These are phyloP conservation scores for Oxytropis ochrocephala DNA, from an alignment of 306 rosid genomes.

Conservation along the genomic window DNA sequence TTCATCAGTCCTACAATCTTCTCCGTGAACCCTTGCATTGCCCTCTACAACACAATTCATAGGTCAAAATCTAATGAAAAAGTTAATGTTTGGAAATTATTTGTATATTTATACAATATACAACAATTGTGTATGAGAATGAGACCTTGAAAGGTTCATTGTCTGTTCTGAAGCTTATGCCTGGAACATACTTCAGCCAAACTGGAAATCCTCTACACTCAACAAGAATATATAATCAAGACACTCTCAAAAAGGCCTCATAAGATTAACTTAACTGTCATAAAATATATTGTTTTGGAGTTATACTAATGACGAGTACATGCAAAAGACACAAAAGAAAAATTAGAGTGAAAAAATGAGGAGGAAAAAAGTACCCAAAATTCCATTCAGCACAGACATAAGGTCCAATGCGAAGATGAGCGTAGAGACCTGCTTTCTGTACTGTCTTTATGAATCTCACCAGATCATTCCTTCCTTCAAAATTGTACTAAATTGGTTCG, in stretches of 20 bases:
- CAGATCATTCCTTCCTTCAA: constrained; percentile 85
- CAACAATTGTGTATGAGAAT: background rate
- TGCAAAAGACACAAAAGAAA: background rate
- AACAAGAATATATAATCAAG: background rate
- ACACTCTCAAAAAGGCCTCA: too few species aligned
- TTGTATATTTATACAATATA: too few species aligned
- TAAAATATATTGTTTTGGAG: background rate
- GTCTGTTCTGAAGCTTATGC: constrained; percentile 97
- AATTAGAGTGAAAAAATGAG: background rate
- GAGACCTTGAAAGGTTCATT: constrained; percentile 96
- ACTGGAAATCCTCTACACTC: constrained; percentile 91
- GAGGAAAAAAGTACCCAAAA: constrained; percentile 59
- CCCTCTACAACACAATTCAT: constrained; percentile 56
- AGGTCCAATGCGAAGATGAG: constrained; percentile 97
- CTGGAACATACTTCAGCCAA: constrained; percentile 97
- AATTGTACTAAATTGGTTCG: constrained; percentile 63
- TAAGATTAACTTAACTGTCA: background rate
- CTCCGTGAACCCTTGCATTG: constrained; percentile 93
- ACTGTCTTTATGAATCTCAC: constrained; percentile 84
- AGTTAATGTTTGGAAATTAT: background rate
- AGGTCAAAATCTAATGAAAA: background rate
- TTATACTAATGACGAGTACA: too few species aligned
- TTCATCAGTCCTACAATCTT: constrained; percentile 96
- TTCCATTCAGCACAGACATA: constrained; percentile 99
- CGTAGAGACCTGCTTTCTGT: constrained; percentile 90